Base-by-base conservation (phyloP, 768 basidiomycete genomes). In the Epithele typhae region DNA sequence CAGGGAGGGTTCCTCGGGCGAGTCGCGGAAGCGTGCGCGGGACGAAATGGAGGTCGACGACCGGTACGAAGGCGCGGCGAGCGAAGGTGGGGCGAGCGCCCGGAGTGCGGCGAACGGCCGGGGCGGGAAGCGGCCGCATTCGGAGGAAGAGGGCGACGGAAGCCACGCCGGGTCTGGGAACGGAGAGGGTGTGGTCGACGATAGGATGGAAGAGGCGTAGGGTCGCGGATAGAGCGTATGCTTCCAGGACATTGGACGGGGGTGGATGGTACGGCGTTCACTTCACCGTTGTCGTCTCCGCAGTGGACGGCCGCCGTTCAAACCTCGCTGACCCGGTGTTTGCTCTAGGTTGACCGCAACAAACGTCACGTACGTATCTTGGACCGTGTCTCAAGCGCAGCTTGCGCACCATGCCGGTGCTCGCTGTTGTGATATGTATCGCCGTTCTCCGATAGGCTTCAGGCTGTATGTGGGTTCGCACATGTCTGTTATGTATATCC, bases 31-130 rank as follows among this genome's bases (percentile, higher is more conserved):
- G 60, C 73, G 82, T 46, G 71, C 67, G 52, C 71, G 79, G 49
- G 74, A 75, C 40, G 82, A 84, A 44, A 79, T 82, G 79, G 82
- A 85, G 34, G 69, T 76, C 39, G 80, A 81, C 45, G 76, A 66
- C 37, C 76, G 75, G 23, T 69, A 75, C 40, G 49, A 53, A 21
- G 45, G 41, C 10, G 57, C 52, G 27, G 54, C 53, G 27, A 49
- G 37, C 34, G 54, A 54, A 32, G 42, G 46, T 40, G 51, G 44
- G 25, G 46, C 33, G 39, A 34, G 33, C 37, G 46, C 51, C 42
- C 48, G 43, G 30, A 35, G 36, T 30, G 44, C 27, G 40, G 39
- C 35, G 45, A 45, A 41, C 33, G 45, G 45, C 15, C 52, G 51
- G 56, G 48, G 43, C 24, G 40, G 52, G 8, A 56, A 53, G 46